A percentile compares a stretch with the other conserved stretches of the same genome.
Conservation (phyloP, 192 early-diverging fungal species). For the Physocladia obscura region DNA sequence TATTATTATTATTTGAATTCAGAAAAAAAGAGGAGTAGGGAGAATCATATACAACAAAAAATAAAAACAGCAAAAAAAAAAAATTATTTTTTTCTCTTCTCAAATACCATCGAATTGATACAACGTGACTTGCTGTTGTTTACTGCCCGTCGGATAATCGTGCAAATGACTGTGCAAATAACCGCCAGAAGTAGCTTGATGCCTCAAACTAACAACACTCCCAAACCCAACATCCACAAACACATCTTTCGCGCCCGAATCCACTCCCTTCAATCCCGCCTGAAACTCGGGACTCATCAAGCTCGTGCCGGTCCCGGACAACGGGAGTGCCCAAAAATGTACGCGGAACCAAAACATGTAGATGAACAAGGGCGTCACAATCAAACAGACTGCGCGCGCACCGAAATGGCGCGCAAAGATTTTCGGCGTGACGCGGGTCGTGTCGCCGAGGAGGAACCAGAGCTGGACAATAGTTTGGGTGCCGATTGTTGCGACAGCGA, state of each 20-base stretch:
- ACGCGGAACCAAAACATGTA: conserved; percentile 46
- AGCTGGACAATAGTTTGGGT: conserved; percentile 48
- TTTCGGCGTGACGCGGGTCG: conserved; percentile 3
- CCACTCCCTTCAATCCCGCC: conserved; percentile 42
- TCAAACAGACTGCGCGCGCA: conserved; percentile 51
- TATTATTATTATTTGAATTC: no score
- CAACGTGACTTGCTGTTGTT: conserved; percentile 65
- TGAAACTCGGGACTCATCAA: conserved; percentile 63
- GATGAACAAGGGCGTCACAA: conserved; percentile 43
- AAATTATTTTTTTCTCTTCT: no score
- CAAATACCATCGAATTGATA: conserved; percentile 45
- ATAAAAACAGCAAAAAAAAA: background rate
- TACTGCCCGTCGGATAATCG: conserved; percentile 72
- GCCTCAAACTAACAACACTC: conserved; percentile 59
- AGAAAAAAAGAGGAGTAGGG: background rate
- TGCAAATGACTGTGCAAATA: conserved; percentile 72
- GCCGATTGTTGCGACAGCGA: conserved; percentile 51
- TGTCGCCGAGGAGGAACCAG: conserved; percentile 49
- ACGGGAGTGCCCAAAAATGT: conserved; percentile 44
- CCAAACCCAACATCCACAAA: conserved; percentile 60
- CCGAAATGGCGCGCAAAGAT: conserved; percentile 44
- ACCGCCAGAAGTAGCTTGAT: conserved; percentile 70
- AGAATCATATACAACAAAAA: background rate
- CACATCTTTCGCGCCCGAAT: conserved; percentile 33
- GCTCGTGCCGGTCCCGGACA: conserved; percentile 35